These are phyloP conservation scores for Plasmodium yoelii DNA, from an alignment of 169 alveolate species.

Conservation along the genomic window DNA sequence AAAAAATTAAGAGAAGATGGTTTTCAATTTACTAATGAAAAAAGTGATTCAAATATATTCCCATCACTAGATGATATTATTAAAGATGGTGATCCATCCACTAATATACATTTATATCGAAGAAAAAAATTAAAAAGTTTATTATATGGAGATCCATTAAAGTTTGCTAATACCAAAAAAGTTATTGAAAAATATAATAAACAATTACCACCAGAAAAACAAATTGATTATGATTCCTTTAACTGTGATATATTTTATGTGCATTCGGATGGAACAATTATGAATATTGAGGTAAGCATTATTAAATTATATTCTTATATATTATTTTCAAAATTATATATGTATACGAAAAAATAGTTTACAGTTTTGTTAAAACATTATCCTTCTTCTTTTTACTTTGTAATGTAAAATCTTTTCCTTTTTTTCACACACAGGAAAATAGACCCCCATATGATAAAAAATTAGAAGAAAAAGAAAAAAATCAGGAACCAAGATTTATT, in stretches of 20 bases:
- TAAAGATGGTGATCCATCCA: slow-evolving; percentile 84
- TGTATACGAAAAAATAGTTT: no score
- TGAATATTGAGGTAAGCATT: slow-evolving; percentile 80
- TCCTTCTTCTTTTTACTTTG: no score
- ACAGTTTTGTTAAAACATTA: no score
- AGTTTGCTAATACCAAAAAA: slow-evolving; percentile 78
- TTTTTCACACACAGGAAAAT: slow-evolving; percentile 31
- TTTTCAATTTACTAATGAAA: slow-evolving; percentile 65
- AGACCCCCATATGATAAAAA: slow-evolving; percentile 73
- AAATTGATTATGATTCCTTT: slow-evolving; percentile 77
- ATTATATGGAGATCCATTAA: slow-evolving; percentile 82
- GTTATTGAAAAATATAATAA: slow-evolving; percentile 81
- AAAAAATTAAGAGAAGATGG: slow-evolving; percentile 68
- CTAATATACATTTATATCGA: slow-evolving; percentile 83
- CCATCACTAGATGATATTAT: slow-evolving; percentile 84
- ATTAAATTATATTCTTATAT: neutral
- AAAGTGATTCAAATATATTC: slow-evolving; percentile 53
- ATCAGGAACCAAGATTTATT: slow-evolving; percentile 68
- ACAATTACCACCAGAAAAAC: slow-evolving; percentile 78
- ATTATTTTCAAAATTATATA: no score
- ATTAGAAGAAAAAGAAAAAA: slow-evolving; percentile 52
- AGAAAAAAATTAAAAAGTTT: slow-evolving; percentile 82
- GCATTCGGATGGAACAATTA: slow-evolving; percentile 87
- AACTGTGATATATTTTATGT: slow-evolving; percentile 81
- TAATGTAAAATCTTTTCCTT: no score